Conservation (phyloP, 2,329 filamentous ascomycete genomes). For the Ceratocystis papillata region DNA sequence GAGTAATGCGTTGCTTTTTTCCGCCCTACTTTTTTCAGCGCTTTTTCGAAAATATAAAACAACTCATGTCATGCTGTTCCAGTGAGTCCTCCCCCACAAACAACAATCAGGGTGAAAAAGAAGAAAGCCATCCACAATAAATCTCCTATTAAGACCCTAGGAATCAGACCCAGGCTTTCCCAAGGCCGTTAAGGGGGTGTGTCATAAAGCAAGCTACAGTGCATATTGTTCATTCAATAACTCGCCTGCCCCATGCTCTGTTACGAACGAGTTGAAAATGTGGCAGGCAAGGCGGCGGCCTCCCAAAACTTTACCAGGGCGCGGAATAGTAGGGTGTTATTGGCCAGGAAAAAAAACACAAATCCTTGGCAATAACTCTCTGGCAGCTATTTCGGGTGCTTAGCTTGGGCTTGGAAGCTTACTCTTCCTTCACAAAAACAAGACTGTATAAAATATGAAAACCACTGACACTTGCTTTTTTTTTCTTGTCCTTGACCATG, state of each 20-base stretch:
- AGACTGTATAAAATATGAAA: neutral
- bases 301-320: neutral
- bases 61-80: neutral
- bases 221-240: too few relatives aligned
- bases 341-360: neutral
- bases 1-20: too few relatives aligned
- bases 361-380: neutral
- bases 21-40: too few relatives aligned
- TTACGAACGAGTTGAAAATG: neutral
- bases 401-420: neutral
- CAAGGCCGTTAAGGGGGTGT: too few relatives aligned
- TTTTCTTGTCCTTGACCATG: neutral
- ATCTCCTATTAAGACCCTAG: neutral
- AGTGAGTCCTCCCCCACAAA: neutral
- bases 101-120: neutral
- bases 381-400: too few relatives aligned
- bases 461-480: constrained; percentile 5
- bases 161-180: neutral
- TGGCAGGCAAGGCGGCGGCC: neutral
- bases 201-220: too few relatives aligned
- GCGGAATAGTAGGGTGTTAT: neutral
- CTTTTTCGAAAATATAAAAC: too few relatives aligned
- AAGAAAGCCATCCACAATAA: neutral
- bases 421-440: constrained; percentile 8
- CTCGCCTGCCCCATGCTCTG: neutral